Percentiles rank a stretch among this genome's conserved stretches.
phyloP scores from a whole-genome alignment of 2,329 filamentous ascomycete genomes.

The Penicillium verrucosum region DNA sequence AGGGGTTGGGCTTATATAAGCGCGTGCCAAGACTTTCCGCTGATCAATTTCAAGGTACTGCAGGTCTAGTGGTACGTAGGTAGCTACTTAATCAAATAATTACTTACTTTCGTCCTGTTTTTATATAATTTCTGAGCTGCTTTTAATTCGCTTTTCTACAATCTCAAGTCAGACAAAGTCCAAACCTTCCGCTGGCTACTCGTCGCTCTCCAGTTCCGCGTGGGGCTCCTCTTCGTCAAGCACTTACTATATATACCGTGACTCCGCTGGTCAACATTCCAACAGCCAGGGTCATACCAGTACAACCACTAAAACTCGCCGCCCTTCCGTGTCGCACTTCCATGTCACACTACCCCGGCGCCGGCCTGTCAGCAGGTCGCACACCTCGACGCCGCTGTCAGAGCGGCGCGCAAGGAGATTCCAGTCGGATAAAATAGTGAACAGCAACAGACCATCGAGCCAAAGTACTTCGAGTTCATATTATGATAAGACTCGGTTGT shows the following conservation, averaged over 20 bases:
- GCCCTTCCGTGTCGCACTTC: not conserved
- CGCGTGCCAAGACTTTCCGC: not conserved
- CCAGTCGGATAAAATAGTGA: no score
- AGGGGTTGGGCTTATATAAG: not conserved
- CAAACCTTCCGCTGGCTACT: not conserved
- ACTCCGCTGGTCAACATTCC: not conserved
- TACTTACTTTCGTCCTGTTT: not conserved
- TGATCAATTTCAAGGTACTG: not conserved
- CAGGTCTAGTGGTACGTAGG: not conserved
- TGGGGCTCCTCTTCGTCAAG: not conserved
- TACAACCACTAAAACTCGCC: not conserved
- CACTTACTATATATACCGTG: not conserved
- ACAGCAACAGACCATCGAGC: no score
- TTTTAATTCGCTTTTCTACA: not conserved
- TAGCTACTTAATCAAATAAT: not conserved
- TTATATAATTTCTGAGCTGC: not conserved
- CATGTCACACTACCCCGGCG: not conserved
- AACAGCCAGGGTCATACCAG: not conserved
- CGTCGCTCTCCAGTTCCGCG: not conserved
- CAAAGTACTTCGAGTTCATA: no score
- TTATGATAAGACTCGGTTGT: no score
- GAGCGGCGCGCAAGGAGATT: not conserved
- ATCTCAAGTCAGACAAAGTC: not conserved
- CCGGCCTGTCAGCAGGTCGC: not conserved
- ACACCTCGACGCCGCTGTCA: not conserved